These are phyloP conservation scores for Polytrichum commune DNA, from an alignment of 225 moss, liverwort and hornwort genomes.

Conservation along the genomic window DNA sequence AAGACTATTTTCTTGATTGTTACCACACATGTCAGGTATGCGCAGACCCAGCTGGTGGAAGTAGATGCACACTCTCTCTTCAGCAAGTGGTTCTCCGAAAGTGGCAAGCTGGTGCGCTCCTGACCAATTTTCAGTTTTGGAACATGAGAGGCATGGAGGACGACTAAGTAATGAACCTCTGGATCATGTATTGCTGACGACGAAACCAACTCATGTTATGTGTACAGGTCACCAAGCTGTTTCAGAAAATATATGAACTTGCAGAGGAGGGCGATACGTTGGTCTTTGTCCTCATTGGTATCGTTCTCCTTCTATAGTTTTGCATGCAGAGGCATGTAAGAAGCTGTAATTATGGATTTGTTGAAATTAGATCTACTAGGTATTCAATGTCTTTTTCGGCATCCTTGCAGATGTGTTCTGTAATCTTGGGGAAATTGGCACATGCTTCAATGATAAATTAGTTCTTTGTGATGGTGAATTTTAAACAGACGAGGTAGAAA, in stretches of 20 bases:
- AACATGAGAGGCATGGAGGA: neutral
- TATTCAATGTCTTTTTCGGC: too few species aligned
- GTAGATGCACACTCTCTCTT: conserved; percentile 50
- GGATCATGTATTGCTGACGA: too few species aligned
- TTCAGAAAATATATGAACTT: conserved; percentile 42
- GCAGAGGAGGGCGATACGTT: conserved; percentile 41
- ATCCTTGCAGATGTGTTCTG: too few species aligned
- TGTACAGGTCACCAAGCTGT: conserved; percentile 37
- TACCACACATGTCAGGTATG: conserved; percentile 22
- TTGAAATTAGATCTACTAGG: too few species aligned
- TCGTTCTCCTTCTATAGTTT: too few species aligned
- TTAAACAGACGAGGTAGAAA: conserved; percentile 47
- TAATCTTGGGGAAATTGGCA: too few species aligned
- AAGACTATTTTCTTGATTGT: neutral
- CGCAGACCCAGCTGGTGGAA: conserved; percentile 35
- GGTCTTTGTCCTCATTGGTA: conserved; percentile 48
- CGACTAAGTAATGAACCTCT: neutral
- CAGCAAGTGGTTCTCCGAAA: conserved; percentile 56
- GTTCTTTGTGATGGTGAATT: neutral
- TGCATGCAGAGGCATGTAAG: too few species aligned
- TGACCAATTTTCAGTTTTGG: neutral
- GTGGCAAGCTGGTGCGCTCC: conserved; percentile 37
- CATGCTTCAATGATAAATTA: neutral
- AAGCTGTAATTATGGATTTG: too few species aligned
- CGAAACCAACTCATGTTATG: neutral